phyloP scores from a whole-genome alignment of 441 rosid species.

The Geranium incanum region DNA sequence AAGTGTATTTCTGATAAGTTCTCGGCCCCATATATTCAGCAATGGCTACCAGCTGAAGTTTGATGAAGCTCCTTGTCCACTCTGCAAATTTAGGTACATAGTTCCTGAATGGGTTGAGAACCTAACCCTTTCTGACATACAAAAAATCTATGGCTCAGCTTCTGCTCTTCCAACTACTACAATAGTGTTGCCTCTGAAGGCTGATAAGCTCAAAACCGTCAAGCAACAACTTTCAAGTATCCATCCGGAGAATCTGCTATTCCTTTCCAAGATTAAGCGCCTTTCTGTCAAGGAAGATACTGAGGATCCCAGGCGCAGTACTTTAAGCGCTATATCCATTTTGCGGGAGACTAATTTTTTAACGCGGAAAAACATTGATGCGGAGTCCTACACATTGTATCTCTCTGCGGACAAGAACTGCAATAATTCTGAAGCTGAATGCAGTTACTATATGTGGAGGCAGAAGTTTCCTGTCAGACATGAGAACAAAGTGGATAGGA shows the following conservation, averaged over 20 bases:
- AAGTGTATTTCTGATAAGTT: conserved; percentile 61
- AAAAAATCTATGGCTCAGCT: conserved; percentile 36
- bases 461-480: conserved; percentile 54
- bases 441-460: conserved; percentile 63
- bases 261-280: conserved; percentile 53
- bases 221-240: conserved; percentile 52
- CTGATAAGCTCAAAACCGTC: conserved; percentile 53
- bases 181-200: conserved; percentile 53
- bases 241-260: conserved; percentile 57
- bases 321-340: conserved; percentile 45
- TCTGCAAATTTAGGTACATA: conserved; percentile 54
- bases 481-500: conserved; percentile 49
- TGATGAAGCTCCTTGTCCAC: conserved; percentile 51
- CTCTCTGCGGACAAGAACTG: conserved; percentile 38
- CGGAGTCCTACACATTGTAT: conserved; percentile 51
- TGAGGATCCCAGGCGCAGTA: conserved; percentile 32
- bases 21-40: conserved; percentile 58
- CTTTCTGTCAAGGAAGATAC: conserved; percentile 53
- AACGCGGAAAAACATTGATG: conserved; percentile 58
- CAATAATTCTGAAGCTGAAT: conserved; percentile 22
- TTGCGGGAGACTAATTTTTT: conserved; percentile 45
- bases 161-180: conserved; percentile 52
- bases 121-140: conserved; percentile 39
- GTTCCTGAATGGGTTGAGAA: conserved; percentile 73
- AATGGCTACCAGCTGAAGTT: conserved; percentile 66